Evolutionary conservation across 768 basidiomycete species (phyloP), one percentile per base, ranked within the genome.

Genomic region (Pilatotrama ljubarskyi): DNA sequence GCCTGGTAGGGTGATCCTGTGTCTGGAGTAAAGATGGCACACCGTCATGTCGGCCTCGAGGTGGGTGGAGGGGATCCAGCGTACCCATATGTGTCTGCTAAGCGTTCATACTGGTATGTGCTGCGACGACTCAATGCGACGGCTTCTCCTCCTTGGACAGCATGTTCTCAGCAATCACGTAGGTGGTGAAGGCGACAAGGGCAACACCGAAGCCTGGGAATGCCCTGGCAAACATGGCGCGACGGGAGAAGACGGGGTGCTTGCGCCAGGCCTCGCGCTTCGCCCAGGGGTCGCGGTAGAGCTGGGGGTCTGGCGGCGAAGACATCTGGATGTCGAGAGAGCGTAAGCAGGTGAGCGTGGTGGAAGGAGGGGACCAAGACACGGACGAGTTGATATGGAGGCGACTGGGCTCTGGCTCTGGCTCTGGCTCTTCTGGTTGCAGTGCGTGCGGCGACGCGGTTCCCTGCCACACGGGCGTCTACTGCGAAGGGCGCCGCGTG

Each of bases 171-270:
- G 80, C 90, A 35, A 91, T 74, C 32, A 98, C 93, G 68, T 98
- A 98, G 58, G 84, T 87, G 32, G 92, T 88, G 78, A 98, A 98
- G 1, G 94, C 91, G 52, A 88, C 92, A 50, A 93, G 82, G 36
- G 92, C 96, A 57, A 93, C 93, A 47, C 95, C 95, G 69, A 98
- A 91, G 38, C 96, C 96, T 35, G 96, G 96, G 74, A 98, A 95
- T 64, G 96, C 73, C 78, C 84, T 93, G 68, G 88, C 79, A 78
- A 98, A 88, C 91, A 95, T 95, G 66, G 84, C 82, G 41, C 87
- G 85, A 66, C 88, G 90, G 61, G 86, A 82, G 79, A 97, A 97
- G 55, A 95, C 84, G n/a, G 90, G 87, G 68, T 85, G 86, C 73
- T 87, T 93, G 68, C 95, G 83, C 94, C 93, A 97, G 38, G 93